Evolutionary conservation across 2,329 filamentous ascomycete species (phyloP), one percentile per base, ranked within the genome.

Genomic region (Fusarium beomiforme): DNA sequence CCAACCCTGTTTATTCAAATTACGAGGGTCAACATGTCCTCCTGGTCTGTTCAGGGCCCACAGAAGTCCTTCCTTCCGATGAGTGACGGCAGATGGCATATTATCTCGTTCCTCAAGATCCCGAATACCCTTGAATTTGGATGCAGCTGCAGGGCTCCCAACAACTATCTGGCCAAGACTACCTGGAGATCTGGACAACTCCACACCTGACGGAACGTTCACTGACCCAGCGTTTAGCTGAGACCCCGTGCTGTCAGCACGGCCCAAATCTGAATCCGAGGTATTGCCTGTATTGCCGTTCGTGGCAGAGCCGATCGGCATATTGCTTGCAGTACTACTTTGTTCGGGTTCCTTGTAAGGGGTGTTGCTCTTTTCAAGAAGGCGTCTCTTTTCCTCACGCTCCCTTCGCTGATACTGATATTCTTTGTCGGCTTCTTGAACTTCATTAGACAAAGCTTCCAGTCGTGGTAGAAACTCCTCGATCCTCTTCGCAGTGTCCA

Each of bases 1-100:
- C 96, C 96, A 99, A 54, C 94, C 95, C 81, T 97, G 94, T 80
- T 98, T 98, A 78, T 98, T 98, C 75, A 99, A 85, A 21, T 94
- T 95, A 75, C 96, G 94, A 13, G 96, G 96, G 79, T 99, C 97
- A 31, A 96, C 95, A 80, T 99, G 96, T 62, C 94, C 95, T 21
- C 95, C 95, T 6, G 95, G 95, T 70, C 94, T 90, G 78, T 95
- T 98, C 46, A 98, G 84, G 29, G 97, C 94, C 96, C 96, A 99
- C 11, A 99, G 82, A 13, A 99, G 85, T 9, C 96, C 97, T 83
- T 99, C 96, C 79, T 98, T 99, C 46, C 93, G 89, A 73, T 95
- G 92, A 23, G 86, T 84, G 24, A 82, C 84, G 8, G 83, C 81
- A 17, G 84, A 76, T 59, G 87, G 85, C 16, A 81, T 83, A n/a